Conservation (phyloP, 2,329 filamentous ascomycete species). For the Fusarium incarnatum region DNA sequence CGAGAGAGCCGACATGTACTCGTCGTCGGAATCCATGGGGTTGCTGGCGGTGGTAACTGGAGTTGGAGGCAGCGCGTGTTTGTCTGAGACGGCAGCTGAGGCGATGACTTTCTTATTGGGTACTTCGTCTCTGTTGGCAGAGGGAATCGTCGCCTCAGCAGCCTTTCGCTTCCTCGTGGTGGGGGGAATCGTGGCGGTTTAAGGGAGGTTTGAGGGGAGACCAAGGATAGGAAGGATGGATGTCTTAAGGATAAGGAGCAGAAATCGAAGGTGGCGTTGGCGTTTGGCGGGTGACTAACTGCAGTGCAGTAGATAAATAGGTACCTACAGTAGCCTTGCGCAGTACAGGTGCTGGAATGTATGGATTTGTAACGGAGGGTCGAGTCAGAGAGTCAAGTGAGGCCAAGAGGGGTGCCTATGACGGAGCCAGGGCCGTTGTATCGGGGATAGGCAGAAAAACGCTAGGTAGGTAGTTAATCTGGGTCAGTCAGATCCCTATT, state of each 20-base stretch:
- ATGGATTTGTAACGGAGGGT: slow-evolving; percentile 32
- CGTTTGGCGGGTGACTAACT: slow-evolving; percentile 40
- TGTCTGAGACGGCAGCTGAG: slow-evolving; percentile 59
- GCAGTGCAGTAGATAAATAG: neutral
- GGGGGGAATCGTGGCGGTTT: slow-evolving; percentile 68
- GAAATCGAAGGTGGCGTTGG: slow-evolving; percentile 37
- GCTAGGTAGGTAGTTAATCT: slow-evolving; percentile 4
- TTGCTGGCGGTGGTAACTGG: slow-evolving; percentile 65
- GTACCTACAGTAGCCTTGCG: slow-evolving; percentile 6
- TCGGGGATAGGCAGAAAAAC: slow-evolving; percentile 33
- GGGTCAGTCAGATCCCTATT: neutral
- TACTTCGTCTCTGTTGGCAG: slow-evolving; percentile 55
- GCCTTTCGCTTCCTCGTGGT: slow-evolving; percentile 71
- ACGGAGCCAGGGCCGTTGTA: slow-evolving; percentile 35
- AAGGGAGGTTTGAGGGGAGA: slow-evolving; percentile 25
- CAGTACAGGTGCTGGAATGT: neutral
- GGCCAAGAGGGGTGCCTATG: slow-evolving; percentile 40
- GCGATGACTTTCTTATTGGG: slow-evolving; percentile 68
- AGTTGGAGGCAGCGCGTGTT: slow-evolving; percentile 65
- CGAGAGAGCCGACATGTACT: slow-evolving; percentile 86
- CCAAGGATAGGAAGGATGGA: slow-evolving; percentile 20
- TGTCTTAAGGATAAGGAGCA: slow-evolving; percentile 32
- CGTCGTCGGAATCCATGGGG: slow-evolving; percentile 95
- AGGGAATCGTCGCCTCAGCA: slow-evolving; percentile 71
- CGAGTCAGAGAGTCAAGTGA: slow-evolving; percentile 38